Evolutionary conservation across 2,329 filamentous ascomycete genomes (phyloP).

Genomic region (Fusarium pseudograminearum): DNA sequence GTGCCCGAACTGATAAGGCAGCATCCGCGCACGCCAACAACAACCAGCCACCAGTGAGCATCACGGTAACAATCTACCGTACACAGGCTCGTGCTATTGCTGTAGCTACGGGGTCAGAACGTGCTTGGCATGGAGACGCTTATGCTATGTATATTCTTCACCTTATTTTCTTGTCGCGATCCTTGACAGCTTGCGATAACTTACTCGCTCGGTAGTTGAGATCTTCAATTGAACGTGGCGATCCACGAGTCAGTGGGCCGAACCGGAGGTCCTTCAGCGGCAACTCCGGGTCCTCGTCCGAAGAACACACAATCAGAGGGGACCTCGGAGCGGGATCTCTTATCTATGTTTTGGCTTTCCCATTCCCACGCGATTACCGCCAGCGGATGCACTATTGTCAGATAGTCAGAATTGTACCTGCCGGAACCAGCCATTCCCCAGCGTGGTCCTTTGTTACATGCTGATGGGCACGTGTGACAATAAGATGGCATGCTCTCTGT

Average conservation of each 20-base stretch:
- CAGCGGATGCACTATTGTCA: constrained; percentile 23
- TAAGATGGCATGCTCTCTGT: constrained; percentile 6
- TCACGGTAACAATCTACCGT: constrained; percentile 18
- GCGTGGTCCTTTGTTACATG: constrained; percentile 13
- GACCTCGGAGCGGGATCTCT: constrained; percentile 34
- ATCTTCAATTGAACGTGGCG: constrained; percentile 6
- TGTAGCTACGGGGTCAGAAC: neutral
- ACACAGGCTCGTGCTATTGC: neutral
- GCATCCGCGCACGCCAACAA: neutral
- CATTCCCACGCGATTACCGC: constrained; percentile 16
- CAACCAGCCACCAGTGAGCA: constrained; percentile 25
- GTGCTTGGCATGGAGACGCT: neutral
- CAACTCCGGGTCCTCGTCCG: constrained; percentile 33
- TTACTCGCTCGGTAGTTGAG: constrained; percentile 17
- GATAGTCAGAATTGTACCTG: neutral
- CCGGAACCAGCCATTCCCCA: constrained; percentile 16
- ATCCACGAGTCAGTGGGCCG: constrained; percentile 36
- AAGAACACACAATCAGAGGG: constrained; percentile 18
- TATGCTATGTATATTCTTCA: neutral
- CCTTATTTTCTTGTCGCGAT: neutral
- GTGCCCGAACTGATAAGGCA: constrained; percentile 39
- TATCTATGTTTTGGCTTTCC: constrained; percentile 31
- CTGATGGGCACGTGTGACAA: constrained; percentile 25
- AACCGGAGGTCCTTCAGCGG: constrained; percentile 35
- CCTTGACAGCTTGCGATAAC: neutral